Evolutionary conservation across 306 rosid genomes (phyloP).

Genomic region (Cucurbita moschata): DNA sequence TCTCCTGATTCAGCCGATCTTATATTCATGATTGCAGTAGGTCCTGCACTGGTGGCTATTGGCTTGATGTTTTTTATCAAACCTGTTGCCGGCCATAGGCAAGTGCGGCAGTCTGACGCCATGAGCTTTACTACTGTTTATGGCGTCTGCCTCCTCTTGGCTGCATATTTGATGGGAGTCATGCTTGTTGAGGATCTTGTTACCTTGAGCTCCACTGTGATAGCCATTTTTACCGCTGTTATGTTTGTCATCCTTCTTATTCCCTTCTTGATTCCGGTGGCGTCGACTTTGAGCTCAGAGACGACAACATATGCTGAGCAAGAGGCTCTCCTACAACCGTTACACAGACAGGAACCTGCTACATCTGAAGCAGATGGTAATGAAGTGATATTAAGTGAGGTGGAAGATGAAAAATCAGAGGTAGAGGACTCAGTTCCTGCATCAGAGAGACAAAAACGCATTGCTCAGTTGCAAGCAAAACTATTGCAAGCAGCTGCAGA

Average conservation of each 20-base stretch:
- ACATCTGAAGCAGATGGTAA: slow-evolving; percentile 22
- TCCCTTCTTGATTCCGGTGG: slow-evolving; percentile 59
- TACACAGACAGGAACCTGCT: slow-evolving; percentile 25
- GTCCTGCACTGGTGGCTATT: slow-evolving; percentile 56
- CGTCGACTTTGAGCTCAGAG: slow-evolving; percentile 20
- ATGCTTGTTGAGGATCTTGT: slow-evolving; percentile 71
- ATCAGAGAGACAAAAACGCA: slow-evolving; percentile 40
- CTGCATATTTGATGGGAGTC: slow-evolving; percentile 83
- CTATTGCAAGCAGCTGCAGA: slow-evolving; percentile 49
- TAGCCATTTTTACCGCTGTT: slow-evolving; percentile 29
- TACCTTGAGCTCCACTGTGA: slow-evolving; percentile 31
- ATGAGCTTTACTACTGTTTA: slow-evolving; percentile 48
- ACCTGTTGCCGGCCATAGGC: slow-evolving; percentile 85
- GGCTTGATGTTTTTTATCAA: slow-evolving; percentile 65
- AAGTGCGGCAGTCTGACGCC: slow-evolving; percentile 46
- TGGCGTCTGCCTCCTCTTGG: slow-evolving; percentile 65
- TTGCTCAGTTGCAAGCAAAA: slow-evolving; percentile 41
- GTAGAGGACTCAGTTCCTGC: slow-evolving; percentile 36
- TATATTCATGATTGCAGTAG: slow-evolving; percentile 78
- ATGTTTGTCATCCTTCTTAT: slow-evolving; percentile 38
- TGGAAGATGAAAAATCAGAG: slow-evolving; percentile 34
- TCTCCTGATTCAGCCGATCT: slow-evolving; percentile 66
- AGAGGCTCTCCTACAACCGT: slow-evolving; percentile 38
- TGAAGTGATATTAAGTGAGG: slow-evolving; percentile 44
- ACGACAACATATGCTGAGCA: slow-evolving; percentile 33